Conservation (phyloP, 768 basidiomycete genomes). For the Amanita inopinata region DNA sequence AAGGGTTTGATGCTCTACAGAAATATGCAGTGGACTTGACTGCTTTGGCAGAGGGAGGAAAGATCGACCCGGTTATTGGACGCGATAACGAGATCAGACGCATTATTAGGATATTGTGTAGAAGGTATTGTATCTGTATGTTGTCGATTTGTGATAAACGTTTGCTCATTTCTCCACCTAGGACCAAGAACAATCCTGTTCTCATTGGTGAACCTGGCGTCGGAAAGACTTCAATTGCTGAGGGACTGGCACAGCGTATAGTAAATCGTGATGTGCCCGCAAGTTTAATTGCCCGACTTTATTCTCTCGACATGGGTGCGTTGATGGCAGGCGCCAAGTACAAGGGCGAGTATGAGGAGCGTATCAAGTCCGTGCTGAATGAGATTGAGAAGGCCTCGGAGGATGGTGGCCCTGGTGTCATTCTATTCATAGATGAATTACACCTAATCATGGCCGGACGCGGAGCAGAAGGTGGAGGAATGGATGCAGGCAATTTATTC, state of each 20-base stretch:
- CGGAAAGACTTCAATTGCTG: slow-evolving; percentile 91
- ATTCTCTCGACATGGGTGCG: slow-evolving; percentile 89
- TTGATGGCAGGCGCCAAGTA: slow-evolving; percentile 90
- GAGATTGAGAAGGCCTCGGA: slow-evolving; percentile 87
- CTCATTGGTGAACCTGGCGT: slow-evolving; percentile 93
- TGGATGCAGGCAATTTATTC: slow-evolving; percentile 90
- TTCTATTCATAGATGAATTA: slow-evolving; percentile 92
- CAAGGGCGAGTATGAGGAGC: slow-evolving; percentile 95
- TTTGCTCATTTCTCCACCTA: too few relatives aligned
- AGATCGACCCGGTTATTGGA: slow-evolving; percentile 93
- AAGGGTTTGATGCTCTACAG: slow-evolving; percentile 85
- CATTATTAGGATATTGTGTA: slow-evolving; percentile 69
- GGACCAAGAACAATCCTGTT: slow-evolving; percentile 97
- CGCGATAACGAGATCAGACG: slow-evolving; percentile 89
- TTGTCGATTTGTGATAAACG: not conserved
- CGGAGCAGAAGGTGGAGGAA: slow-evolving; percentile 75
- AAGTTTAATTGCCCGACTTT: slow-evolving; percentile 63
- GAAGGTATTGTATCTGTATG: slow-evolving; percentile 32
- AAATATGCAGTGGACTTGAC: slow-evolving; percentile 89
- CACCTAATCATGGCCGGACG: slow-evolving; percentile 91
- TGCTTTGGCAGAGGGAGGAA: slow-evolving; percentile 80
- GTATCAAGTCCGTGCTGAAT: slow-evolving; percentile 83
- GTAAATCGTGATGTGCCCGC: slow-evolving; percentile 87
- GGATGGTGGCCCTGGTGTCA: slow-evolving; percentile 66
- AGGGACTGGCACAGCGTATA: slow-evolving; percentile 93